Conservation (phyloP, 768 basidiomycete genomes). For the Lentinus tigrinus region DNA sequence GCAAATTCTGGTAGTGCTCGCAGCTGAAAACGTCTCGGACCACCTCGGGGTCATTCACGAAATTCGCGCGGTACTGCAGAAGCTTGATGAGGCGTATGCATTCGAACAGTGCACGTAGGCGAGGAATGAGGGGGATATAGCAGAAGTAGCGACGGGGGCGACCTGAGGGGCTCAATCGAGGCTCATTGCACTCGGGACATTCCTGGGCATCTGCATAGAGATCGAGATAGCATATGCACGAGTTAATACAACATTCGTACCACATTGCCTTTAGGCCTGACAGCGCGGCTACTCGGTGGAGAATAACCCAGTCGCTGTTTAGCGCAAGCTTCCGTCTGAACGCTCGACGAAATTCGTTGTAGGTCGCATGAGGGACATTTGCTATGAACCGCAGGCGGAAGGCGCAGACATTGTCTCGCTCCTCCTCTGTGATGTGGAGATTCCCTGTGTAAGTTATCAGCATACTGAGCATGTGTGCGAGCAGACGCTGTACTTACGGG, state of each 20-base stretch:
- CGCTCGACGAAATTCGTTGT: background rate
- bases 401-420: background rate
- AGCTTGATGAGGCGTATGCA: slow-evolving; percentile 20
- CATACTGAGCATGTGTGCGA: too few species aligned
- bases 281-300: slow-evolving; percentile 27
- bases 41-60: slow-evolving; percentile 10
- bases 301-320: slow-evolving; percentile 2
- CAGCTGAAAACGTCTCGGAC: slow-evolving; percentile 39
- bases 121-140: slow-evolving; percentile 42
- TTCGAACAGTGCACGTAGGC: slow-evolving; percentile 28
- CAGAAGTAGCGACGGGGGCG: slow-evolving; percentile 30
- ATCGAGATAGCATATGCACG: slow-evolving; percentile 40
- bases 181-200: slow-evolving; percentile 39
- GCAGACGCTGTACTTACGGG: too few species aligned
- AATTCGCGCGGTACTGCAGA: slow-evolving; percentile 29
- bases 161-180: slow-evolving; percentile 23
- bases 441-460: too few species aligned
- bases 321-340: background rate
- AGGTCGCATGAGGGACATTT: background rate
- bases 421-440: background rate
- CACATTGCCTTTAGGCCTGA: slow-evolving; percentile 31
- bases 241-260: slow-evolving; percentile 45
- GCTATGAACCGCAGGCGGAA: background rate
- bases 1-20: slow-evolving; percentile 29
- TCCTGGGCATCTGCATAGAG: slow-evolving; percentile 22